These are phyloP conservation scores for Mrakia frigida DNA, from an alignment of 768 basidiomycete species.

Conservation along the genomic window DNA sequence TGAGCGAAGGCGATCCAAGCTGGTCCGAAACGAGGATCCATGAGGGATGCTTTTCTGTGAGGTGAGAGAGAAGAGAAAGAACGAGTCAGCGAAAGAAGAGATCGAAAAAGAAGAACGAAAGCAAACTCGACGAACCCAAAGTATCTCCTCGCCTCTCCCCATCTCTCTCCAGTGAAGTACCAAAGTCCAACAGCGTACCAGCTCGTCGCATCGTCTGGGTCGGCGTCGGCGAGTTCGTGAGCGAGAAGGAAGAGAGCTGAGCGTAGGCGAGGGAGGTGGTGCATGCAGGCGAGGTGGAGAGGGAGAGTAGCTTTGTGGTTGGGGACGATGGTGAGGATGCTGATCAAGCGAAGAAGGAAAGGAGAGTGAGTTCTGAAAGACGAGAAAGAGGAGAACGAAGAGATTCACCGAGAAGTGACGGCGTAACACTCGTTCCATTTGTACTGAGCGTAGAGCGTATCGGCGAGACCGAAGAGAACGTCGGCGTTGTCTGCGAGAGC, in stretches of 20 bases:
- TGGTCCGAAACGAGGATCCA: conserved; percentile 93
- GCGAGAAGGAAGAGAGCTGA: conserved; percentile 93
- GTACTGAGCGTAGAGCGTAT: conserved; percentile 78
- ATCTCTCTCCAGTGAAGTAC: conserved; percentile 82
- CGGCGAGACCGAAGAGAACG: conserved; percentile 82
- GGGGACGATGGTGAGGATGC: conserved; percentile 77
- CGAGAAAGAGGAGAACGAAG: conserved; percentile 19
- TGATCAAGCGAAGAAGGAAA: conserved; percentile 41
- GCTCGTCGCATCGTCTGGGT: conserved; percentile 85
- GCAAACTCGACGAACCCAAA: conserved; percentile 68
- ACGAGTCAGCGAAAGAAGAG: neutral
- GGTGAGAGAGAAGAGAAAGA: too few relatives aligned
- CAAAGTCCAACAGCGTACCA: conserved; percentile 99
- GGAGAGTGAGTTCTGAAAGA: conserved; percentile 1
- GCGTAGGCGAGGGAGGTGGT: conserved; percentile 83
- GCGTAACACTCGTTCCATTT: conserved; percentile 91
- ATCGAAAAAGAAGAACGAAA: neutral
- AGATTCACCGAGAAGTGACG: conserved; percentile 67
- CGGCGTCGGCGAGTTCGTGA: conserved; percentile 89
- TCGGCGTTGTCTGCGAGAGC: conserved; percentile 86
- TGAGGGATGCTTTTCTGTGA: conserved; percentile 82
- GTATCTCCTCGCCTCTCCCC: conserved; percentile 85
- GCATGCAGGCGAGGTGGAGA: conserved; percentile 95
- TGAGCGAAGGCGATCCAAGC: conserved; percentile 98
- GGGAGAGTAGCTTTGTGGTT: conserved; percentile 87